phyloP scores from a whole-genome alignment of 331 rosid species.

The Prunus yedoensis region DNA sequence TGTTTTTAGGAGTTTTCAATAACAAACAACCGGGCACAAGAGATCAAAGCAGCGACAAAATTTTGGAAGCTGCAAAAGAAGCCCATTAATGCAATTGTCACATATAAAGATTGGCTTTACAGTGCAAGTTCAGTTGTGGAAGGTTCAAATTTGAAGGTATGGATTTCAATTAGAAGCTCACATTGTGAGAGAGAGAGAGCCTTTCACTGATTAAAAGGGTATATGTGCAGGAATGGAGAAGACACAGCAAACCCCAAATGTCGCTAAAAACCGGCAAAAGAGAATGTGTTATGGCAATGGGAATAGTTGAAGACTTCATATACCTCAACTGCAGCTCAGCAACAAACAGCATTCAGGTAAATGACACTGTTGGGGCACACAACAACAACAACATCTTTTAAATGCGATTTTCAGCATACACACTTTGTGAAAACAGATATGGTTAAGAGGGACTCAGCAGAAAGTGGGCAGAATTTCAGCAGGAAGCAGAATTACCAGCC shows the following conservation, averaged over 20 bases:
- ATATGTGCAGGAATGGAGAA: constrained; percentile 63
- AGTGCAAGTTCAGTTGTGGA: constrained; percentile 56
- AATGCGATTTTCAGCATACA: constrained; percentile 10
- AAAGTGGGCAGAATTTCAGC: constrained; percentile 78
- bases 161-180: constrained; percentile 5
- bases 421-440: constrained; percentile 44
- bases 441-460: constrained; percentile 66
- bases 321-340: constrained; percentile 64
- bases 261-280: constrained; percentile 48
- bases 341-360: constrained; percentile 67
- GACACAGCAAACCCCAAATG: constrained; percentile 48
- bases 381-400: neutral
- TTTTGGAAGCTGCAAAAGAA: constrained; percentile 62
- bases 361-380: neutral
- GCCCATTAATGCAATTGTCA: constrained; percentile 57
- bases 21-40: constrained; percentile 51
- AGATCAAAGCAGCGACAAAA: constrained; percentile 65
- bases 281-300: constrained; percentile 56
- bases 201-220: constrained; percentile 29
- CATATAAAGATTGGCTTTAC: constrained; percentile 71
- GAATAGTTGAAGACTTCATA: constrained; percentile 73
- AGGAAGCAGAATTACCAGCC: constrained; percentile 72
- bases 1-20: constrained; percentile 56
- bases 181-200: neutral
- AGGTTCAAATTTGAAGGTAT: constrained; percentile 69